These are phyloP conservation scores for Colletotrichum nymphaeae DNA, from an alignment of 2,329 filamentous ascomycete genomes.

Conservation along the genomic window DNA sequence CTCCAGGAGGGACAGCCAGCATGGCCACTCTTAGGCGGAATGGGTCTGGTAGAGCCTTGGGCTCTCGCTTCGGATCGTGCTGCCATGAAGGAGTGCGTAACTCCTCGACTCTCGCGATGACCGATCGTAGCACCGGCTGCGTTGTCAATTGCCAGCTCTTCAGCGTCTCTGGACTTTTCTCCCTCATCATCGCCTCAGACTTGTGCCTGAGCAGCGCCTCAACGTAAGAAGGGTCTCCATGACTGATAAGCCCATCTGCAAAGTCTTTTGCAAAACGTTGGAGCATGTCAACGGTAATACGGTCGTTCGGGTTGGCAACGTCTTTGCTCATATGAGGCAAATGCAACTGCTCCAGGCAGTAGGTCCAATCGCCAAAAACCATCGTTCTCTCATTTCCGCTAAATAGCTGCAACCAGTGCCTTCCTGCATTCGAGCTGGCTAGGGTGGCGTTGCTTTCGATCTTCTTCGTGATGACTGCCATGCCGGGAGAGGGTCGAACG, in stretches of 20 bases:
- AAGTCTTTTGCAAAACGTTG: background rate
- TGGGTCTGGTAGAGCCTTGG: background rate
- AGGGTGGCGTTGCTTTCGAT: background rate
- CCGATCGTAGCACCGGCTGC: background rate
- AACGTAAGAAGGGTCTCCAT: background rate
- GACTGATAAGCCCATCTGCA: background rate
- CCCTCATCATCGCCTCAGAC: background rate
- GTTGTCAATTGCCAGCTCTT: constrained; percentile 11
- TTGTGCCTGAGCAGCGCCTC: background rate
- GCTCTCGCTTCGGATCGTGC: background rate
- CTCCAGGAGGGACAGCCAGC: background rate
- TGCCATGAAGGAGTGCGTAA: constrained; percentile 18
- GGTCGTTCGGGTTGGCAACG: background rate
- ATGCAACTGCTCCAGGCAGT: background rate
- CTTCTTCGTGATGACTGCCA: constrained; percentile 4
- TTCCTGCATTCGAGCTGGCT: constrained; percentile 5
- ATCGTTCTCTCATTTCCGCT: background rate
- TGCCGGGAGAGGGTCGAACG: background rate
- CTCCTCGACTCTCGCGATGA: background rate
- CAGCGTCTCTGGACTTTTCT: background rate
- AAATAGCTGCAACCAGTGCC: constrained; percentile 9
- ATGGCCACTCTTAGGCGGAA: constrained; percentile 3
- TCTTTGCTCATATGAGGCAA: background rate
- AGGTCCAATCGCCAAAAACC: background rate
- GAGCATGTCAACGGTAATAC: background rate